A percentile compares a stretch with the other conserved stretches of the same genome.
Conservation (phyloP, 2,329 filamentous ascomycete species). For the Dryadomyces quercus-mongolicae region DNA sequence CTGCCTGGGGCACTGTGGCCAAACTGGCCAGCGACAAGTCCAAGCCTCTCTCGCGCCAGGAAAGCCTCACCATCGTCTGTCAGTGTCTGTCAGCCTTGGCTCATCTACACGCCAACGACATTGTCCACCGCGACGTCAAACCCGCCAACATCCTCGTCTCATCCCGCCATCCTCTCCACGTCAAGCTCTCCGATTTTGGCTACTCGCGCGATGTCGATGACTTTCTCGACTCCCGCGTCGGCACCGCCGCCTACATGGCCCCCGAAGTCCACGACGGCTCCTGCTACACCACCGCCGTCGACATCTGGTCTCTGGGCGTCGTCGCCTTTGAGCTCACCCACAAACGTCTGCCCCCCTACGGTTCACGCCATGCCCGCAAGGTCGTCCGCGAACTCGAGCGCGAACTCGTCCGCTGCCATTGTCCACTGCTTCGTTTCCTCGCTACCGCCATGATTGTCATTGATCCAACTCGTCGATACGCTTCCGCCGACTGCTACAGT, state of each 20-base stretch:
- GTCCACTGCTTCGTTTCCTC: background rate
- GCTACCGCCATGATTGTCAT: background rate
- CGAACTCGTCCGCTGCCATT: background rate
- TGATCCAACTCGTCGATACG: background rate
- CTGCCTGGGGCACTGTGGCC: background rate
- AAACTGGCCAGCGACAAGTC: background rate
- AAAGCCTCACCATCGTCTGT: constrained; percentile 4
- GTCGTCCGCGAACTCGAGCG: background rate
- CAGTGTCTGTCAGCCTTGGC: constrained; percentile 1
- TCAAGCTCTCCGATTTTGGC: constrained; percentile 3
- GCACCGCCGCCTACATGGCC: background rate
- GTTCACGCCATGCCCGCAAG: background rate
- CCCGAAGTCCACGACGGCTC: background rate
- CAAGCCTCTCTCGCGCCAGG: background rate
- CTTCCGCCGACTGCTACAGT: background rate
- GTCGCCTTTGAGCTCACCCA: constrained; percentile 1
- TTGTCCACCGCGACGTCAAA: constrained; percentile 42
- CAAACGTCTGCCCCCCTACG: background rate
- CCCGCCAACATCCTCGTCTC: constrained; percentile 31
- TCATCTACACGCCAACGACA: constrained; percentile 21
- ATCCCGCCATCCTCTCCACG: background rate
- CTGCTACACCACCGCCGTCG: background rate
- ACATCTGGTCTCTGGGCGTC: constrained; percentile 2
- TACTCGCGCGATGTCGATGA: background rate
- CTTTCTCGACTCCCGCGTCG: background rate